Conservation (phyloP, 176 grass and related monocot genomes). For the Lolium multiflorum region DNA sequence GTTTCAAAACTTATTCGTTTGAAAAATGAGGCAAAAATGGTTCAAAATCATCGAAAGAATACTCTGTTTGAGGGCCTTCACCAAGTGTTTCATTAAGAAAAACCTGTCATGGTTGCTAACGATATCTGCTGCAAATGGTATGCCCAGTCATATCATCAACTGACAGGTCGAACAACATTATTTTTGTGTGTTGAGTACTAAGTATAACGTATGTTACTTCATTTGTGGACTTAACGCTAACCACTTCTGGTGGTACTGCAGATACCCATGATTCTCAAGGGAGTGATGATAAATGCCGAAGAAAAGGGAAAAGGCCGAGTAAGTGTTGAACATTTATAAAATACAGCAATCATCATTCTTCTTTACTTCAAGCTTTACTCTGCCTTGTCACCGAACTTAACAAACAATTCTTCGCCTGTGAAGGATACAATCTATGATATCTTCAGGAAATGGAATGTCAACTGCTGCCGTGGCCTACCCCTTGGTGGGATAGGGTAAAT, state of each 20-base stretch:
- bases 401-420: conserved; percentile 2
- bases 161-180: not conserved
- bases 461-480: conserved; percentile 66
- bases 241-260: conserved; percentile 24
- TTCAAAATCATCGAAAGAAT: not conserved
- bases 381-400: conserved; percentile 27
- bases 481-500: conserved; percentile 83
- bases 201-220: not conserved
- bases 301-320: conserved; percentile 52
- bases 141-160: not conserved
- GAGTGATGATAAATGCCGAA: conserved; percentile 27
- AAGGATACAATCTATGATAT: conserved; percentile 55
- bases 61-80: not conserved
- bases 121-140: not conserved
- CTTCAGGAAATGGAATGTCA: conserved; percentile 62
- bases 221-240: conserved; percentile 3
- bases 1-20: not conserved
- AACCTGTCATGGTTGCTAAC: not conserved
- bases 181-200: not conserved
- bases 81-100: not conserved
- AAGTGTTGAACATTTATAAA: conserved; percentile 31
- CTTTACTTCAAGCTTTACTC: not conserved
- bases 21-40: not conserved
- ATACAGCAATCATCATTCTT: conserved; percentile 1
- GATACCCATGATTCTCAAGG: conserved; percentile 49